A percentile compares a stretch with the other conserved stretches of the same genome.
Evolutionary conservation across 805 yeast genomes (phyloP).

Genomic region (Metschnikowia shivogae): DNA sequence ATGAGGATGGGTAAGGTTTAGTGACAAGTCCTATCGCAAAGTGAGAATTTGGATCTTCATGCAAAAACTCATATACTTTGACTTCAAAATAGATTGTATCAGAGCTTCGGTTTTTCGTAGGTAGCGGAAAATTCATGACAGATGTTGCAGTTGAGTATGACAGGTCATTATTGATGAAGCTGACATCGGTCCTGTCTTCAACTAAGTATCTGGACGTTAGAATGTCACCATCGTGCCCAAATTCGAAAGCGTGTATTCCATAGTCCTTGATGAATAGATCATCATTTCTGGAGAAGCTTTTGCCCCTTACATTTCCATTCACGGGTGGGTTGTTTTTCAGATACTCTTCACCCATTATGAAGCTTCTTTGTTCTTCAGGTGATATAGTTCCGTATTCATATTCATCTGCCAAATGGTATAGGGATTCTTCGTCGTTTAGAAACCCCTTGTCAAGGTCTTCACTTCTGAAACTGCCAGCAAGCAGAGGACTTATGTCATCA

Average conservation of each 20-base stretch:
- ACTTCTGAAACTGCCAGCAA: slow-evolving; percentile 8
- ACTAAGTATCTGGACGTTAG: slow-evolving; percentile 34
- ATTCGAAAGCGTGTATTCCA: slow-evolving; percentile 39
- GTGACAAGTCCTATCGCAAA: slow-evolving; percentile 67
- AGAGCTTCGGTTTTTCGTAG: slow-evolving; percentile 31
- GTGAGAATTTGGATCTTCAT: slow-evolving; percentile 38
- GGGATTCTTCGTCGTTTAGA: slow-evolving; percentile 38
- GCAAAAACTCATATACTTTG: slow-evolving; percentile 33
- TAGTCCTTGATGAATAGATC: slow-evolving; percentile 30
- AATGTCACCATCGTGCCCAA: slow-evolving; percentile 32
- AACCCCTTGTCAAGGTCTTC: slow-evolving; percentile 34
- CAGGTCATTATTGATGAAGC: slow-evolving; percentile 32
- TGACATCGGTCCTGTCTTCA: slow-evolving; percentile 37
- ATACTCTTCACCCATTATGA: slow-evolving; percentile 34
- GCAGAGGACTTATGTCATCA: neutral
- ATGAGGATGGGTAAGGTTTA: slow-evolving; percentile 64
- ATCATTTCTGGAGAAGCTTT: slow-evolving; percentile 27
- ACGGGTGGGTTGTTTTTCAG: slow-evolving; percentile 29
- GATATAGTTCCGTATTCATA: slow-evolving; percentile 33
- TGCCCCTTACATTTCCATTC: slow-evolving; percentile 30
- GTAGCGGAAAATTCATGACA: slow-evolving; percentile 37
- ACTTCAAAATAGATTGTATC: slow-evolving; percentile 61
- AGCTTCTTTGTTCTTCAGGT: slow-evolving; percentile 40
- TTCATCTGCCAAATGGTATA: slow-evolving; percentile 32
- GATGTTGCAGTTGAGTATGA: slow-evolving; percentile 40